Conservation (phyloP, 768 basidiomycete species). For the Phlebiopsis gigantea region DNA sequence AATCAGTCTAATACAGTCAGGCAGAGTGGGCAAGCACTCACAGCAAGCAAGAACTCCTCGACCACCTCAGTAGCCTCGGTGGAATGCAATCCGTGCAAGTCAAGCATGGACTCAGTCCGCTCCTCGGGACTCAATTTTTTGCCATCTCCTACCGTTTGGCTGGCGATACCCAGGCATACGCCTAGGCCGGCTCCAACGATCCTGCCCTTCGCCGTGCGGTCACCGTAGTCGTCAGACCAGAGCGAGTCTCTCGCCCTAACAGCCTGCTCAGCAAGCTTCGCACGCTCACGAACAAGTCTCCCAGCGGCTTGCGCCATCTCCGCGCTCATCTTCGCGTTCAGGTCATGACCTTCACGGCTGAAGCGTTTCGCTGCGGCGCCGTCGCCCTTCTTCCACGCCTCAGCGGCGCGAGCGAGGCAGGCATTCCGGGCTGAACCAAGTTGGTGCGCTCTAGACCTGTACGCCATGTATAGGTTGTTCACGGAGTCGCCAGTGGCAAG, state of each 20-base stretch:
- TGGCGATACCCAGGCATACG: conserved; percentile 81
- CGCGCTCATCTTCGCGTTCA: conserved; percentile 84
- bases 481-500: conserved; percentile 79
- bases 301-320: conserved; percentile 85
- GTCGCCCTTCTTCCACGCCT: conserved; percentile 93
- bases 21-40: conserved; percentile 36
- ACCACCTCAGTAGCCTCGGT: conserved; percentile 90
- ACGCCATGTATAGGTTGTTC: conserved; percentile 81
- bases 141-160: conserved; percentile 42
- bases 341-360: conserved; percentile 87
- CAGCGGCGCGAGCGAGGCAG: conserved; percentile 90
- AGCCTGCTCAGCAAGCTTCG: conserved; percentile 68
- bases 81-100: conserved; percentile 91
- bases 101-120: conserved; percentile 81
- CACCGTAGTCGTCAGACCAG: conserved; percentile 83
- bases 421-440: conserved; percentile 93
- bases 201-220: conserved; percentile 70
- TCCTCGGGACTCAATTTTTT: conserved; percentile 75
- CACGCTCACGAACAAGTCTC: conserved; percentile 81
- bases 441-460: conserved; percentile 83
- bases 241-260: conserved; percentile 62
- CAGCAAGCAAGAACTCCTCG: conserved; percentile 82
- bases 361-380: conserved; percentile 95
- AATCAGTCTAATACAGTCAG: background rate
- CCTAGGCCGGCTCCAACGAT: conserved; percentile 79